Conservation (phyloP, 345 rosid genomes). For the Balakata baccata region DNA sequence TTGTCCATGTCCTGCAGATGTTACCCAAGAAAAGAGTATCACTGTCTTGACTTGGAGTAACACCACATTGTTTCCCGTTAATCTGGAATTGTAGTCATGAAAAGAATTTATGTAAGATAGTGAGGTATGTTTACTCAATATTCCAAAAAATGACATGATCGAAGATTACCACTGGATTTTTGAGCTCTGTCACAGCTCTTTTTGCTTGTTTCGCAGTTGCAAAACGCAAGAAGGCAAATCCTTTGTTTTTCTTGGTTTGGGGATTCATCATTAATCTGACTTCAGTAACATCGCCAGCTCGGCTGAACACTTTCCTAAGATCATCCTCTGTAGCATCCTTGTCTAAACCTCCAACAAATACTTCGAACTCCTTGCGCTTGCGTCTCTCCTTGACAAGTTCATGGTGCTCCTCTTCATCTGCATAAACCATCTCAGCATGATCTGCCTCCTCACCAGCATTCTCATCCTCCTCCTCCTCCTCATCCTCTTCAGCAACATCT, state of each 20-base stretch:
- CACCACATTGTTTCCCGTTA: conserved; percentile 95
- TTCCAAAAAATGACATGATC: conserved; percentile 32
- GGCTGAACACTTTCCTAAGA: conserved; percentile 69
- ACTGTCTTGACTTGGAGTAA: conserved; percentile 90
- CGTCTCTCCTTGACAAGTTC: conserved; percentile 78
- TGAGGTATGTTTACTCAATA: conserved; percentile 31
- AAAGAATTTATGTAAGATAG: conserved; percentile 26
- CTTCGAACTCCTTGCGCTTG: conserved; percentile 92
- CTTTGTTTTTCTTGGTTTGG: conserved; percentile 89
- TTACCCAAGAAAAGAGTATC: conserved; percentile 95
- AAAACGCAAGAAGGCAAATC: conserved; percentile 95
- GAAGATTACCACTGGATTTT: conserved; percentile 79
- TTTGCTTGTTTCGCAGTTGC: conserved; percentile 89
- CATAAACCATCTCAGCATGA: conserved; percentile 52
- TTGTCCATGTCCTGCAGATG: conserved; percentile 93
- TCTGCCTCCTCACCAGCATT: conserved; percentile 46
- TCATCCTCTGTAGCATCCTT: conserved; percentile 82
- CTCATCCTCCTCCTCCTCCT: conserved; percentile 47
- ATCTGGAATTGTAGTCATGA: conserved; percentile 66
- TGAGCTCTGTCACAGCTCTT: conserved; percentile 73
- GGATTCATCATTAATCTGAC: conserved; percentile 86
- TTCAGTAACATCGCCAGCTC: conserved; percentile 80
- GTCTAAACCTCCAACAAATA: conserved; percentile 92
- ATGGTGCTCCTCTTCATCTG: conserved; percentile 60
- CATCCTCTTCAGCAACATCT: conserved; percentile 50